Evolutionary conservation across 805 yeast species (phyloP), one percentile per base, ranked within the genome.

Genomic region (Ogataea nonfermentans): DNA sequence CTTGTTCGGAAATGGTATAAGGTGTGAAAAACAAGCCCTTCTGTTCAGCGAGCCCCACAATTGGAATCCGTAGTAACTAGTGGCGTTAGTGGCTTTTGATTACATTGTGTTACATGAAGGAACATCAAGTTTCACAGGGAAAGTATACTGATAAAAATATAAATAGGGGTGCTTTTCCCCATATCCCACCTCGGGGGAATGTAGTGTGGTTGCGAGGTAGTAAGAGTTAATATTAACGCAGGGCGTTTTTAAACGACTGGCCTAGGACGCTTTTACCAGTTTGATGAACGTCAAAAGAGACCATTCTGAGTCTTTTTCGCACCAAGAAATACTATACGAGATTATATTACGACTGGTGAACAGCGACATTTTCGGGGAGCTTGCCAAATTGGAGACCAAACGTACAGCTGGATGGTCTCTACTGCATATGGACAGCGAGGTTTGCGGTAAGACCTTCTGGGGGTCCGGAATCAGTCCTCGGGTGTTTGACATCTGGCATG

Each of bases 361-460:
- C 46, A 69, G 65, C 15, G 82, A 79, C 22, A 76, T 82, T 1
- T 72, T 65, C 48, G 62, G 62, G 13, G 70, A 73, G 43, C 61
- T 81, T 55, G 55, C 66, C 9, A 47, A 52, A 2, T 62, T 82
- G 9, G 66, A 73, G 10, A 44, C 51, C 2, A 65, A 68, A 24
- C 65, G 73, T 16, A 48, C 67, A 0, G 59, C 64, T 25, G 97
- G 96, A 0, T 83, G 95, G 88, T 67, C 80, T 0, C 49, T 70
- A 1, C 64, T 62, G 19, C 65, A 66, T 19, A 66, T 70, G 25
- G 76, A 71, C 34, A 90, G 97, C 59, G 83, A 83, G 24, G 75
- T 82, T 0, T 90, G 97, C 60, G 90, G 87, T 1, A 79, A 78
- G 46, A 65, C 66, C 14, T 63, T 89, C 24, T 81, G 89, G 79